phyloP scores from a whole-genome alignment of 495 filamentous ascomycete species.

The Eremomyces bilateralis region DNA sequence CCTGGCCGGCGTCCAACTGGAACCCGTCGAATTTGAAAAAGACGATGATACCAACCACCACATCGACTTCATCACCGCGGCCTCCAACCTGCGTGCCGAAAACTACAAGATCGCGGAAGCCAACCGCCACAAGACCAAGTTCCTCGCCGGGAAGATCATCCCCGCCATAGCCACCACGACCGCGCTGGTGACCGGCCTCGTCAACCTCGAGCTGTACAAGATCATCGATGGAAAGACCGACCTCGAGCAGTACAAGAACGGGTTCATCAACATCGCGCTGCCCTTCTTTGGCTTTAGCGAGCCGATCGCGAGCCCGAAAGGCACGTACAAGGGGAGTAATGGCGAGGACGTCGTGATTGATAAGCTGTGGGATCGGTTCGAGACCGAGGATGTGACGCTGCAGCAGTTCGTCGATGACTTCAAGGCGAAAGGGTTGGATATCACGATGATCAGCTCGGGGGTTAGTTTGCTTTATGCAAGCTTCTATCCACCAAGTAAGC shows the following conservation, averaged over 20 bases:
- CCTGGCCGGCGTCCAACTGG: slow-evolving; percentile 66
- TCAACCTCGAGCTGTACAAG: slow-evolving; percentile 89
- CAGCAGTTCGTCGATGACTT: slow-evolving; percentile 68
- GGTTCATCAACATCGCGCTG: slow-evolving; percentile 89
- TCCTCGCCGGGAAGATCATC: slow-evolving; percentile 99
- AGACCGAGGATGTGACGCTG: slow-evolving; percentile 69
- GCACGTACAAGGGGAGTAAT: slow-evolving; percentile 53
- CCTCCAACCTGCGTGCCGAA: slow-evolving; percentile 87
- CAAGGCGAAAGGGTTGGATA: slow-evolving; percentile 45
- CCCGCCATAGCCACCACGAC: slow-evolving; percentile 97
- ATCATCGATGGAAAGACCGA: slow-evolving; percentile 85
- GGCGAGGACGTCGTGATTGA: slow-evolving; percentile 75
- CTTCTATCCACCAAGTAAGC: slow-evolving; percentile 77
- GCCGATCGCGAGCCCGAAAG: slow-evolving; percentile 80
- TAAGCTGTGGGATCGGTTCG: slow-evolving; percentile 96
- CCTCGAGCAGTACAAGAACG: slow-evolving; percentile 97
- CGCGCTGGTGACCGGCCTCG: slow-evolving; percentile 82
- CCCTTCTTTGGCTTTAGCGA: slow-evolving; percentile 98
- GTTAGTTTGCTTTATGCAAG: slow-evolving; percentile 90
- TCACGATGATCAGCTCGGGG: slow-evolving; percentile 88
- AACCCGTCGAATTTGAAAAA: slow-evolving; percentile 95
- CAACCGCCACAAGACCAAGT: slow-evolving; percentile 93
- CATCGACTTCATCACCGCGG: slow-evolving; percentile 97
- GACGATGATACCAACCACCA: slow-evolving; percentile 96
- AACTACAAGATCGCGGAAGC: slow-evolving; percentile 92